Base-by-base conservation (phyloP, 306 rosid species). In the Cucurbita argyrosperma region DNA sequence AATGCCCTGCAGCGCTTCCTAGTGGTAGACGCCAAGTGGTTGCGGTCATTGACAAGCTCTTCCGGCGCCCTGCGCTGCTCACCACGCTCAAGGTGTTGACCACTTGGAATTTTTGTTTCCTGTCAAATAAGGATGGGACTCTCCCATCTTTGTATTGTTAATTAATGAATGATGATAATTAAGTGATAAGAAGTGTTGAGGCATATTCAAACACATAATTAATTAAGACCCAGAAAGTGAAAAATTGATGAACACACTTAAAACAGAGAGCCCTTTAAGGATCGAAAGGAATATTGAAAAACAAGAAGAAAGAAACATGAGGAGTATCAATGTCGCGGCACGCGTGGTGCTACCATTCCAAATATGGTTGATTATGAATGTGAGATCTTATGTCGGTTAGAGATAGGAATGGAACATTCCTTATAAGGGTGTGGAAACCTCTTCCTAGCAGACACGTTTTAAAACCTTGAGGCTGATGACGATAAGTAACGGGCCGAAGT, bases 51-150 rank as follows among this genome's bases (percentile, higher is more conserved):
- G 43, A 77, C 84, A 8, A 77, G 65, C 12, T 61, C 82, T n/a
- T 77, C 84, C 0, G 87, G 87, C n/a, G 87, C 82, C 65, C 38
- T 83, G 21, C 79, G 30, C 2, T 83, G 87, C 79, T 46, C 74
- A 23, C 50, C 43, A 59, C 30, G 23, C 30, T 74, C 76, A 12
- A 68, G 35, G 15, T 68, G 73, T 26, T 68, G 42, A 66, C n/a
- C 11, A 12, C 35, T 4, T 54, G 23, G 59, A 50, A 50, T 1
- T 5, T 50, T 14, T 30, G 35, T 30, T 30, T 30, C 35, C 35
- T 30, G 35, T 30, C 35, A 30, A 30, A 30, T 30, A 30, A 30
- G 35, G 35, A 30, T 30, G 35, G 35, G 35, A 30, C 35, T 2
- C 35, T 30, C 35, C 35, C 35, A 30, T 30, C 35, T 30, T 30